Evolutionary conservation across 371 early-diverging fungal species (phyloP).

Genomic region (Umbelopsis sp.): DNA sequence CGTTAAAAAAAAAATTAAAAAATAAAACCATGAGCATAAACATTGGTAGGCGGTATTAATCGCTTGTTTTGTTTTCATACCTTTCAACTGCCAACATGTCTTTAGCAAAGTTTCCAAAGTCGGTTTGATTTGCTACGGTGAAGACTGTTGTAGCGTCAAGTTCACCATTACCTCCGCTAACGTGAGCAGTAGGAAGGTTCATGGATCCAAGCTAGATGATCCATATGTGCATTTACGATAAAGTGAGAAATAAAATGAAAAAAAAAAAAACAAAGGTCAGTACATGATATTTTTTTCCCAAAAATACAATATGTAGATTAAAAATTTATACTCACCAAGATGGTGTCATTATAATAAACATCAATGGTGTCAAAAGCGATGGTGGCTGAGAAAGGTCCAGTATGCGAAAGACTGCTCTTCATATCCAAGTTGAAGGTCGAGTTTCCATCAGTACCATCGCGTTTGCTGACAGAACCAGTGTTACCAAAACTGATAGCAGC

Average conservation of each 20-base stretch:
- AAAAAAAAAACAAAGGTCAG: not conserved
- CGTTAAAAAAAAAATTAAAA: not conserved
- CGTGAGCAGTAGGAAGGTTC: constrained; percentile 48
- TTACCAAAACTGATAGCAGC: constrained; percentile 58
- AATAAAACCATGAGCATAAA: not conserved
- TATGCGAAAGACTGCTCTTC: constrained; percentile 51
- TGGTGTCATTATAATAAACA: constrained; percentile 29
- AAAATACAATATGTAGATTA: not conserved
- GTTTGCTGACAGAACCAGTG: constrained; percentile 26
- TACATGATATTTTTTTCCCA: no score
- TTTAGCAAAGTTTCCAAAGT: constrained; percentile 56
- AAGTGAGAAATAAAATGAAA: not conserved
- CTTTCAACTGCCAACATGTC: constrained; percentile 55
- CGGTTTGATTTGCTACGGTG: constrained; percentile 43
- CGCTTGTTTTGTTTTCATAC: constrained; percentile 13
- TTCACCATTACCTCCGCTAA: constrained; percentile 54
- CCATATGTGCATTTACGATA: not conserved
- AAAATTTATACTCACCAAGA: not conserved
- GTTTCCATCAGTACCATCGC: constrained; percentile 39
- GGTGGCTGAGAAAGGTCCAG: constrained; percentile 63
- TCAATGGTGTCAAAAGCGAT: constrained; percentile 50
- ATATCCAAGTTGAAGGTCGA: constrained; percentile 53
- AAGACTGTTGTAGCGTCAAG: constrained; percentile 49
- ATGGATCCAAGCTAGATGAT: constrained; percentile 50
- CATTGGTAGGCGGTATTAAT: not conserved